Base-by-base conservation (phyloP, 805 yeast species). In the Starmerella sirachaensis region DNA sequence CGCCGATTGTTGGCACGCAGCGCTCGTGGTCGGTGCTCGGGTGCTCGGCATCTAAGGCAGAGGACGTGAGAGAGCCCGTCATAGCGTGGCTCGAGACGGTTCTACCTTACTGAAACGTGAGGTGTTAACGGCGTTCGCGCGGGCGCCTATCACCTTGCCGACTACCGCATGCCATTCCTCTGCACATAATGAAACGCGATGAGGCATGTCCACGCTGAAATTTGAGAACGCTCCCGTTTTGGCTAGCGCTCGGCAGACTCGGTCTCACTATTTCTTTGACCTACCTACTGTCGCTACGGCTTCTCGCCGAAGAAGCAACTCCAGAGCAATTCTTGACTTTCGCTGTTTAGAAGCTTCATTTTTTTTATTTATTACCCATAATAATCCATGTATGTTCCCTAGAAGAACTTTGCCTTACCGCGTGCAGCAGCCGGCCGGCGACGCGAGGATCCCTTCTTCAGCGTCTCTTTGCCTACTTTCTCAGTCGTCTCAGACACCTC, bases 371-470 rank as follows among this genome's bases (percentile, higher is more conserved):
- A 31, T 22, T 31, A 31, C 3, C n/a, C 25, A 7, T 18, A 21
- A 11, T 21, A 8, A 12, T 10, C 21, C 13, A 18, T 23, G 17
- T 29, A 16, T 13, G 6, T 8, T n/a, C n/a, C 29, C n/a, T 35
- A 44, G 30, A 47, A 48, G 18, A 47, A 16, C 39, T 41, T 41
- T 14, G 50, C 48, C 42, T 45, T 47, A 22, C 52, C 52, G 14
- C 48, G 43, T 18, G 48, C 38, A 11, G 33, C 53, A 2, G 49
- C 47, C 8, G 50, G 40, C 1, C 50, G 43, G 11, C 50, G 45
- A 14, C 49, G 46, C 8, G 49, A 37, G 6, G 46, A 46, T 13
- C 49, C 50, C 43, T 43, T 46, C 23, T 46, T 46, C 16, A 45
- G 29, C 29, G 28, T 17, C 29, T 18, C 12, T 20, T 24, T 22